Base-by-base conservation (phyloP, 495 filamentous ascomycete species). In the Penicillium antarcticum region DNA sequence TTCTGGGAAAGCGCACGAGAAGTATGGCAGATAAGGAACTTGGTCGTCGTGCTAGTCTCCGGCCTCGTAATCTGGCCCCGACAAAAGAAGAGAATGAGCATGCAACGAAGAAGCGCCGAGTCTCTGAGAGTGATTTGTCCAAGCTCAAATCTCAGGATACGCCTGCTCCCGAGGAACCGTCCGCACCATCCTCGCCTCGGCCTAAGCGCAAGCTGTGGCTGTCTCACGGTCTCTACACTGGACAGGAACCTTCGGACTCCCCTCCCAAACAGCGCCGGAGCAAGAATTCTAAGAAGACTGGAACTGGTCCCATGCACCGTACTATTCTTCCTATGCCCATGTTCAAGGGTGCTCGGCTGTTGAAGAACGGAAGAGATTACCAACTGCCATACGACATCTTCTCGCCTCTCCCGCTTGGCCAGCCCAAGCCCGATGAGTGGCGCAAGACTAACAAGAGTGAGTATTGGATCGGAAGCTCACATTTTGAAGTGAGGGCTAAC, bases 391-490 rank as follows among this genome's bases (percentile, higher is more conserved):
- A 84, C 56, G 87, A 95, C 66, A 76, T 96, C 35, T 97, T 91
- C 74, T 86, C 87, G 16, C 94, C 92, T 1, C 80, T 92, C 16
- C 87, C 87, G 13, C 82, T 83, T 8, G 87, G 90, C 46, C 91
- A 95, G 62, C 88, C 91, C 13, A 96, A 92, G 65, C 91, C 91
- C 0, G 82, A 92, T 55, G 87, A 92, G 51, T 98, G 91, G 87
- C 82, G 82, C 41, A 94, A 89, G 65, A 86, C 89, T 33, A 90
- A 90, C 48, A 92, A 87, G 61, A 98, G 91, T 96, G 78, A 65
- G 81, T 74, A 7, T 2, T 39, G 13, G 14, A 3, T 17, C 12
- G 7, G 4, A 21, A 19, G 24, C 14, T 6, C n/a, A 11, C 31
- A 23, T 24, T 11, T 19, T 13, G 14, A 42, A 29, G 18, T 32